Evolutionary conservation across 2,329 filamentous ascomycete genomes (phyloP).

Genomic region (Saccharata proteae): DNA sequence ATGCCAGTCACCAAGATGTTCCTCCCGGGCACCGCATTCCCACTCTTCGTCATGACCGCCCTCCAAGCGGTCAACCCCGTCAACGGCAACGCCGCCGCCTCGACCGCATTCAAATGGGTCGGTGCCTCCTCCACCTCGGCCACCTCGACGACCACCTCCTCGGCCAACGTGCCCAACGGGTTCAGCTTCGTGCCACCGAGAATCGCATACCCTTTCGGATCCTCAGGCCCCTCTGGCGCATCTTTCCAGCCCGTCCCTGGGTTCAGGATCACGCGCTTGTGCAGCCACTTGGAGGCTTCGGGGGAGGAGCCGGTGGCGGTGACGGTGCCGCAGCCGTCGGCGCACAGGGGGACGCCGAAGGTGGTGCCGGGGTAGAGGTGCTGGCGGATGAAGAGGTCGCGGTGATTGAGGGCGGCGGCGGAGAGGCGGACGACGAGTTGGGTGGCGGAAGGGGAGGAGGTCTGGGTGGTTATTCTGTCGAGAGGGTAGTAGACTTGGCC

Average conservation of each 20-base stretch:
- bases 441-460: slow-evolving; percentile 22
- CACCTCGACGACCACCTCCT: slow-evolving; percentile 57
- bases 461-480: slow-evolving; percentile 20
- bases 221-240: slow-evolving; percentile 61
- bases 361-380: slow-evolving; percentile 79
- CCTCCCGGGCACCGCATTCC: slow-evolving; percentile 36
- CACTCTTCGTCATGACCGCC: slow-evolving; percentile 68
- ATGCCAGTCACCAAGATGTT: slow-evolving; percentile 86
- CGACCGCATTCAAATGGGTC: slow-evolving; percentile 54
- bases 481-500: slow-evolving; percentile 75
- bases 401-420: slow-evolving; percentile 81
- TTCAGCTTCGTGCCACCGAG: slow-evolving; percentile 56
- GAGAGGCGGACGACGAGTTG: slow-evolving; percentile 66
- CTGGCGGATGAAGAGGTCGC: slow-evolving; percentile 88
- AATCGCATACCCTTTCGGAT: slow-evolving; percentile 45
- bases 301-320: slow-evolving; percentile 46
- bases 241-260: slow-evolving; percentile 69
- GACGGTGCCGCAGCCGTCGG: slow-evolving; percentile 72
- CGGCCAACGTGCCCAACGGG: slow-evolving; percentile 59
- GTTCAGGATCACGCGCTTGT: slow-evolving; percentile 63
- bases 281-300: slow-evolving; percentile 42
- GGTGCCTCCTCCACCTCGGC: slow-evolving; percentile 67
- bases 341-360: slow-evolving; percentile 65
- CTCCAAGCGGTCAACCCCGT: slow-evolving; percentile 84
- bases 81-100: slow-evolving; percentile 75